Evolutionary conservation across 306 rosid genomes (phyloP).

Genomic region (Psophocarpus tetragonolobus): DNA sequence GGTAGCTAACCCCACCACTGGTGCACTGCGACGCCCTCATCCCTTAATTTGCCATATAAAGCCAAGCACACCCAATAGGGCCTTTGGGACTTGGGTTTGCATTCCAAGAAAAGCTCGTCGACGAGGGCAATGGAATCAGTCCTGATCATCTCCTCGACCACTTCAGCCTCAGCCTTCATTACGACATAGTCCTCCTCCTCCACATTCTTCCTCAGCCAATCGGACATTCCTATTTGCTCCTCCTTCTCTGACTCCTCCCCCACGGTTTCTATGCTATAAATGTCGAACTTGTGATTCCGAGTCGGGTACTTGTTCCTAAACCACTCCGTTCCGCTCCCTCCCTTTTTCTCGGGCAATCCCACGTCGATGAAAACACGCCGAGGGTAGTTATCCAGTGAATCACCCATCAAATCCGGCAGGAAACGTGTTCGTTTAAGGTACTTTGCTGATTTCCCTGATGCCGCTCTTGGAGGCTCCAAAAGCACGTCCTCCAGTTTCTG

Average conservation of each 20-base stretch:
- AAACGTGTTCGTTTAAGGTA: slow-evolving; percentile 58
- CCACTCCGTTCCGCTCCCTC: slow-evolving; percentile 56
- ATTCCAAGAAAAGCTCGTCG: slow-evolving; percentile 88
- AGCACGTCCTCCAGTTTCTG: slow-evolving; percentile 74
- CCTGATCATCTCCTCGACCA: slow-evolving; percentile 75
- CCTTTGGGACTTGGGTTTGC: slow-evolving; percentile 57
- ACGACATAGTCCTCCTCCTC: slow-evolving; percentile 80
- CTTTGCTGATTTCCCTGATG: slow-evolving; percentile 55
- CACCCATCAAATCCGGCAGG: slow-evolving; percentile 80
- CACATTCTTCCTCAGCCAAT: slow-evolving; percentile 69
- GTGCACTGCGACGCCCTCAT: slow-evolving; percentile 90
- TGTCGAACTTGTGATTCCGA: slow-evolving; percentile 67
- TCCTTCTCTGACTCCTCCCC: slow-evolving; percentile 38
- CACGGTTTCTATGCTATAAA: slow-evolving; percentile 59
- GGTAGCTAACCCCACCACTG: slow-evolving; percentile 97
- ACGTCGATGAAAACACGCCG: slow-evolving; percentile 74
- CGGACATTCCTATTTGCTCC: slow-evolving; percentile 53
- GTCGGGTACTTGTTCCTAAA: slow-evolving; percentile 62
- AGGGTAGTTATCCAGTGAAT: slow-evolving; percentile 62
- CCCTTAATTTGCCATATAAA: slow-evolving; percentile 70
- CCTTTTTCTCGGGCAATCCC: slow-evolving; percentile 53
- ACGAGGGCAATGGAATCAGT: slow-evolving; percentile 52
- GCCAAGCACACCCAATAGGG: slow-evolving; percentile 94
- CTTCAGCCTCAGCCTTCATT: slow-evolving; percentile 84
- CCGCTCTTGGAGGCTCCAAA: slow-evolving; percentile 75